These are phyloP conservation scores for Nothophytophthora sp. DNA, from an alignment of 352 stramenopile species.

Conservation along the genomic window DNA sequence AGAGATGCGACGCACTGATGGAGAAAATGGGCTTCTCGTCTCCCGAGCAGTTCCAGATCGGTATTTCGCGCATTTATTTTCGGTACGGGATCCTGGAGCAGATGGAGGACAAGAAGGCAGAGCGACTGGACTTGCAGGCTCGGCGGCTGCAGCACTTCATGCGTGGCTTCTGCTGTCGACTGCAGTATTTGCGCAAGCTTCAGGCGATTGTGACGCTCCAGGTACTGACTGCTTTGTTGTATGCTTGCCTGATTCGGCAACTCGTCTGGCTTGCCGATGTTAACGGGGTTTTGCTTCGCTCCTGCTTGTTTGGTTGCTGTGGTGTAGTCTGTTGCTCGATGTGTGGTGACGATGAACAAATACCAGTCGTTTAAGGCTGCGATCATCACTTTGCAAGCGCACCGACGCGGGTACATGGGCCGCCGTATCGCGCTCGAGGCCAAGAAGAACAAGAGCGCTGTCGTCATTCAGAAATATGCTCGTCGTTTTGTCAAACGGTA, in stretches of 20 bases:
- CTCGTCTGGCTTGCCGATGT: neutral
- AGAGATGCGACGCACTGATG: slow-evolving; percentile 61
- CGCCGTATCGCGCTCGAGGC: slow-evolving; percentile 49
- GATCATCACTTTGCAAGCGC: slow-evolving; percentile 65
- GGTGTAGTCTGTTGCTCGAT: slow-evolving; percentile 76
- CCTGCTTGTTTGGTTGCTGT: slow-evolving; percentile 1
- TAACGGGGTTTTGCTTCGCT: too few relatives aligned
- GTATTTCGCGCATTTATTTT: slow-evolving; percentile 81
- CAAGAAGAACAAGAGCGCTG: slow-evolving; percentile 58
- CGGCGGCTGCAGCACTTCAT: slow-evolving; percentile 74
- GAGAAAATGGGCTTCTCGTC: slow-evolving; percentile 59
- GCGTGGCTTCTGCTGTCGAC: slow-evolving; percentile 58
- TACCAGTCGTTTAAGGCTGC: slow-evolving; percentile 67
- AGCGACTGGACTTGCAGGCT: slow-evolving; percentile 58
- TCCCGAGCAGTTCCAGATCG: slow-evolving; percentile 79
- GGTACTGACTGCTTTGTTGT: slow-evolving; percentile 22
- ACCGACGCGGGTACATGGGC: slow-evolving; percentile 74
- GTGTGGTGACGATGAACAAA: slow-evolving; percentile 72
- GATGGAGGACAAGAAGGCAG: slow-evolving; percentile 72
- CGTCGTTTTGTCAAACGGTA: slow-evolving; percentile 67
- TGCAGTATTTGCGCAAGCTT: slow-evolving; percentile 65
- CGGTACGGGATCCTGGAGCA: slow-evolving; percentile 76
- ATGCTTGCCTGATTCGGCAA: neutral
- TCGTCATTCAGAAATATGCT: slow-evolving; percentile 68
- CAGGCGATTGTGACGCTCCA: slow-evolving; percentile 80